Evolutionary conservation across 148 eudicot genomes (phyloP).

Genomic region (Vaccinium darrowii): DNA sequence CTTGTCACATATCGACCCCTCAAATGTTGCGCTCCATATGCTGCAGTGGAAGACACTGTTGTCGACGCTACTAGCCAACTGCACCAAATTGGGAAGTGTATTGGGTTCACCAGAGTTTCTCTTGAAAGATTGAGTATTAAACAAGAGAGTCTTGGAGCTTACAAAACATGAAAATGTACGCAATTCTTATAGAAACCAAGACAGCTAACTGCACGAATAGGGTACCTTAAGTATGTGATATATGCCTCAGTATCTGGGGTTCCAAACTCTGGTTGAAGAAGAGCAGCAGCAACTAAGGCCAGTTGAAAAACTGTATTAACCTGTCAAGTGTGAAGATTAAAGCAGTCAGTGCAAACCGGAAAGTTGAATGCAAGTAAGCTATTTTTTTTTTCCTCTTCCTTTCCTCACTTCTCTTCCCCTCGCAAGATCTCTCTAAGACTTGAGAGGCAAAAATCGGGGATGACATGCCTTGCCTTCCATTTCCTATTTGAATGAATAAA

Average conservation of each 20-base stretch:
- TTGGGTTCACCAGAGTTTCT: neutral
- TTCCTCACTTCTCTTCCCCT: neutral
- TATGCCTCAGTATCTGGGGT: slow-evolving; percentile 62
- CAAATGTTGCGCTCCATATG: slow-evolving; percentile 73
- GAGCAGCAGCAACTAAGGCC: slow-evolving; percentile 75
- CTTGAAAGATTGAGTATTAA: neutral
- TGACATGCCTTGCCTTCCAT: neutral
- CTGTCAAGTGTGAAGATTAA: slow-evolving; percentile 30
- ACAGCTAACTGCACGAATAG: neutral
- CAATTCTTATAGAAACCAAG: neutral
- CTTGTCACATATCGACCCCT: slow-evolving; percentile 34
- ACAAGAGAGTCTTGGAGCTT: neutral
- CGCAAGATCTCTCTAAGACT: neutral
- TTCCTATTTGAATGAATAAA: neutral
- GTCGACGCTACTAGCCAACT: slow-evolving; percentile 95
- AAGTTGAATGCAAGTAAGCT: neutral
- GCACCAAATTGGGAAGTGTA: slow-evolving; percentile 22
- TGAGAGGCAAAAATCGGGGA: neutral
- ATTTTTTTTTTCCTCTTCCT: neutral
- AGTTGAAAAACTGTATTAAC: slow-evolving; percentile 92
- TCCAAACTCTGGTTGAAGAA: slow-evolving; percentile 92
- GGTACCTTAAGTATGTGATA: slow-evolving; percentile 77
- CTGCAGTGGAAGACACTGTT: slow-evolving; percentile 79
- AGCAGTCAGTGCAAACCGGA: neutral
- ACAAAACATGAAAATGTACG: neutral